Evolutionary conservation across 177 flowering plant species (phyloP).

Genomic region (Vitis hybrid): DNA sequence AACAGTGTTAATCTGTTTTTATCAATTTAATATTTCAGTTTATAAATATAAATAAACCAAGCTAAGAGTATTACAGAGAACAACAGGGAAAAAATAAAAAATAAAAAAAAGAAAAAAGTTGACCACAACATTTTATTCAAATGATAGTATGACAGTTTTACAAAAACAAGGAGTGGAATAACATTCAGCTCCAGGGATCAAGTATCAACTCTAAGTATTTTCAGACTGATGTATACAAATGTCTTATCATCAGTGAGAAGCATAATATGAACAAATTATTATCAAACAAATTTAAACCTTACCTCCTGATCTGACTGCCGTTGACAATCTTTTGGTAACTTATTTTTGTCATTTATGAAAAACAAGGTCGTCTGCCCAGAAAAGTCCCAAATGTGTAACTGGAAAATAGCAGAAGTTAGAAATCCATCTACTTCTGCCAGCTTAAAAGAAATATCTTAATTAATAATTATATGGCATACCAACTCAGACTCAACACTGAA

Average conservation of each 20-base stretch:
- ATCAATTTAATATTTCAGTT: not conserved
- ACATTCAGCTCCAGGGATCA: no score
- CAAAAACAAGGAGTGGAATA: not conserved
- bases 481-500: slow-evolving; percentile 75
- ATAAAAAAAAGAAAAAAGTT: no score
- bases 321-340: slow-evolving; percentile 37
- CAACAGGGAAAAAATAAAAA: not conserved
- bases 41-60: not conserved
- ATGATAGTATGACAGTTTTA: not conserved
- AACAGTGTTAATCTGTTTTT: not conserved
- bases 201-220: not conserved
- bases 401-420: slow-evolving; percentile 18
- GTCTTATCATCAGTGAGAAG: not conserved
- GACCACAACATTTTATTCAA: not conserved
- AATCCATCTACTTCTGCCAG: slow-evolving; percentile 1
- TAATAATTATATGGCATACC: slow-evolving; percentile 37
- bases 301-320: slow-evolving; percentile 60
- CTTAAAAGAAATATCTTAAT: not conserved
- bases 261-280: no score
- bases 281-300: slow-evolving; percentile 10
- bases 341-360: slow-evolving; percentile 39
- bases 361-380: slow-evolving; percentile 48
- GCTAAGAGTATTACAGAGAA: not conserved
- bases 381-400: slow-evolving; percentile 74
- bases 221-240: not conserved